These are phyloP conservation scores for Acrocalymma vagum DNA, from an alignment of 2,329 filamentous ascomycete species.

Conservation along the genomic window DNA sequence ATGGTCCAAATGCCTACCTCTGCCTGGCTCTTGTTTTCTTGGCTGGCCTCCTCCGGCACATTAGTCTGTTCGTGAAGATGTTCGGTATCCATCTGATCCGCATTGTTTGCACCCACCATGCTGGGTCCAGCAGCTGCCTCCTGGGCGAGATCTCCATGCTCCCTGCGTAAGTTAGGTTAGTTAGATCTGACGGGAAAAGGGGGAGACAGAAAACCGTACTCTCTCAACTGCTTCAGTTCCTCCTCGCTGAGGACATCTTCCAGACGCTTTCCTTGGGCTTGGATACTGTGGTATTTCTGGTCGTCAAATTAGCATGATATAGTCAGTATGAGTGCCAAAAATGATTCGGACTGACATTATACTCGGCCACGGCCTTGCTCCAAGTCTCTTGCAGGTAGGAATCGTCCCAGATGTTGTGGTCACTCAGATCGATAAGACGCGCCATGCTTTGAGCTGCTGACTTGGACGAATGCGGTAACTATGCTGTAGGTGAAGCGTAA, in stretches of 20 bases:
- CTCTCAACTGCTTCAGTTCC: conserved; percentile 39
- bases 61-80: conserved; percentile 25
- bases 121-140: conserved; percentile 18
- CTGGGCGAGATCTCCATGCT: conserved; percentile 40
- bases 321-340: not conserved
- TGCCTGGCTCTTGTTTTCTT: conserved; percentile 17
- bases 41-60: conserved; percentile 12
- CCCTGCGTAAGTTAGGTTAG: conserved; percentile 31
- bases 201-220: conserved; percentile 24
- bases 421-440: conserved; percentile 34
- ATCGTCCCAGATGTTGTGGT: conserved; percentile 49
- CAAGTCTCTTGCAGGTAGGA: conserved; percentile 43
- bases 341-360: conserved; percentile 33
- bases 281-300: conserved; percentile 50
- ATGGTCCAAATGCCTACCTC: conserved; percentile 36
- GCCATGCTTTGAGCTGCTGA: too few relatives aligned
- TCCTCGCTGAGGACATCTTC: conserved; percentile 43
- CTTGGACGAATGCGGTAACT: too few relatives aligned
- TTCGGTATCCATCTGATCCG: conserved; percentile 34
- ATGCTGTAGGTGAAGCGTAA: too few relatives aligned
- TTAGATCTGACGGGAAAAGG: conserved; percentile 5
- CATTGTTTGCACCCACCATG: conserved; percentile 27
- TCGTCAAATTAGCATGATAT: conserved; percentile 17
- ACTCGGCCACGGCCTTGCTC: conserved; percentile 46
- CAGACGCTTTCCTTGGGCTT: conserved; percentile 43